Conservation (phyloP, 768 basidiomycete species). For the Dacryopinax spathularia region DNA sequence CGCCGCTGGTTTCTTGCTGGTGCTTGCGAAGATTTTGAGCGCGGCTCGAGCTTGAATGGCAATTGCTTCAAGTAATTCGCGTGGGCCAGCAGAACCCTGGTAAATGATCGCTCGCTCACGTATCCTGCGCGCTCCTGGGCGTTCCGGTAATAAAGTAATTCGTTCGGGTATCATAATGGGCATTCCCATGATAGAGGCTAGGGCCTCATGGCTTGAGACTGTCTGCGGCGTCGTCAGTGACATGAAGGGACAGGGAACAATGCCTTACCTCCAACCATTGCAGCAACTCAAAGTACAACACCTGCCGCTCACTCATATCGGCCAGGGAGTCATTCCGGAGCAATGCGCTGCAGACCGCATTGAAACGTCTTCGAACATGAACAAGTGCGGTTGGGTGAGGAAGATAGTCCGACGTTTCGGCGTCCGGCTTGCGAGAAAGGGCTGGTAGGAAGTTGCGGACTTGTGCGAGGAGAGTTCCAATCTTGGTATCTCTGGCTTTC, state of each 20-base stretch:
- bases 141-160: conserved; percentile 22
- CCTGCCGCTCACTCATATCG: conserved; percentile 80
- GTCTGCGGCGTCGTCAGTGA: conserved; percentile 37
- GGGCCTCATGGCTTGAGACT: conserved; percentile 80
- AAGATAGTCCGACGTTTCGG: conserved; percentile 74
- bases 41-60: conserved; percentile 89
- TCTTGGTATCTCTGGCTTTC: conserved; percentile 53
- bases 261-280: conserved; percentile 77
- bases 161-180: conserved; percentile 77
- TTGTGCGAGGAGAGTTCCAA: conserved; percentile 49
- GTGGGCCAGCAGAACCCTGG: conserved; percentile 80
- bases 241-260: background rate
- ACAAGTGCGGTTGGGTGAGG: conserved; percentile 86
- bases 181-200: conserved; percentile 95
- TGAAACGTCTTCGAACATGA: conserved; percentile 82
- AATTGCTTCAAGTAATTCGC: conserved; percentile 81
- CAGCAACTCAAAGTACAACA: conserved; percentile 77
- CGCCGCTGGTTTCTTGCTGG: conserved; percentile 34
- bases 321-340: conserved; percentile 83
- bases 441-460: conserved; percentile 79
- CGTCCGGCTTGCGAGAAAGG: conserved; percentile 57
- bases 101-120: conserved; percentile 76
- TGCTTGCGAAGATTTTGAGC: conserved; percentile 67
- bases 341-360: conserved; percentile 69
- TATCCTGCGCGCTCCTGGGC: conserved; percentile 30